Base-by-base conservation (phyloP, 371 early-diverging fungal species). In the Mortierella sp. region DNA sequence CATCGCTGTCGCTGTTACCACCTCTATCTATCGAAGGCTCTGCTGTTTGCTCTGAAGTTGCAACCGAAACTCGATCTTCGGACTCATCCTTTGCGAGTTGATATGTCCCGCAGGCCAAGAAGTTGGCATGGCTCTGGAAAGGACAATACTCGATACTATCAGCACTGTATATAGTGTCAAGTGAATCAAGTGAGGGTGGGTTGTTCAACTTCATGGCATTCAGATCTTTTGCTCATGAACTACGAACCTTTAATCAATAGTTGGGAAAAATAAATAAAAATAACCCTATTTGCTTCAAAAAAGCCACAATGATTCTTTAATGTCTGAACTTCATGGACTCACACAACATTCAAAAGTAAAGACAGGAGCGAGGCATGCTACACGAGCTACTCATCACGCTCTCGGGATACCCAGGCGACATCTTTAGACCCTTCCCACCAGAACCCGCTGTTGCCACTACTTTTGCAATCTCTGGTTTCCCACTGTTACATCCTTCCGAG, bases 61-160 rank as follows among this genome's bases (percentile, higher is more conserved):
- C 64, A 26, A 82, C 85, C 28, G 85, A 7, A n/a, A 35, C 72
- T 3, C 72, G 51, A 3, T 76, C 74, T 59, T 82, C 82, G 9
- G 74, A 37, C 35, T 81, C 75, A 61, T 77, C 82, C 55, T 83
- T 80, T 9, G 70, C 67, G 8, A 96, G 86, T 74, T 96, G 94
- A 73, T 96, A 96, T 1, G 96, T 96, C 1, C 95, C 96, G 45
- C 93, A 91, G 17, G 89, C 91, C 6, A 93, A 72, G 28, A 89
- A 78, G 31, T 88, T 79, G 4, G 78, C 59, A 53, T 83, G 73
- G 19, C 70, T 83, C 22, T 65, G 35, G 35, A 89, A 83, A 1
- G 96, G 96, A 72, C 93, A 92, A 75, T 93, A 94, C 81, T 96
- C 96, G 19, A 91, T 88, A 3, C 93, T 88, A 83, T 96, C 96